A percentile compares a stretch with the other conserved stretches of the same genome.
phyloP scores from a whole-genome alignment of 2,329 filamentous ascomycete genomes.

The Blumeria graminis region DNA sequence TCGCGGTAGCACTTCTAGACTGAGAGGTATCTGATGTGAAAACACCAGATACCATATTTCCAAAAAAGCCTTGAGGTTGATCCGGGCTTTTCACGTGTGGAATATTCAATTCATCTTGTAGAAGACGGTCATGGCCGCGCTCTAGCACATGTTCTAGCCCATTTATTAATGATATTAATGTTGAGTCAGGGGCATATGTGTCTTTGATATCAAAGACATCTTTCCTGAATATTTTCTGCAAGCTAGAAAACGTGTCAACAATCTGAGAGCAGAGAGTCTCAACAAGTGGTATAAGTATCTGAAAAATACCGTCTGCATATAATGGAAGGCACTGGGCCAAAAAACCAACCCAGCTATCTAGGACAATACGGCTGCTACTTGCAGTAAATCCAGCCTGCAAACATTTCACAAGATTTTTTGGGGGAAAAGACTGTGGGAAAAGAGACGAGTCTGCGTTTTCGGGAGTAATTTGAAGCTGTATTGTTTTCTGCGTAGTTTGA shows the following conservation, averaged over 20 bases:
- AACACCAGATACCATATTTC: conserved; percentile 80
- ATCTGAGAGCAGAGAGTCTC: conserved; percentile 73
- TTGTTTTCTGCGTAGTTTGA: conserved; percentile 16
- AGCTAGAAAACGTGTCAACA: conserved; percentile 40
- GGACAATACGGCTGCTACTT: conserved; percentile 42
- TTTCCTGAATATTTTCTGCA: conserved; percentile 39
- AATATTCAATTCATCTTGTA: conserved; percentile 48
- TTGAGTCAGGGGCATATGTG: conserved; percentile 36
- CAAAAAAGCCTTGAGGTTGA: conserved; percentile 69
- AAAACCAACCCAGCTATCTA: conserved; percentile 84
- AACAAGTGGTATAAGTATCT: conserved; percentile 72
- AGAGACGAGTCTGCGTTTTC: conserved; percentile 20
- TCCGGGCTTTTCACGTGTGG: conserved; percentile 54
- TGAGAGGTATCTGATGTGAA: conserved; percentile 59
- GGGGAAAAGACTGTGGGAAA: conserved; percentile 27
- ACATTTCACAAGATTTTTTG: conserved; percentile 54
- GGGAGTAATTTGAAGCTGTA: conserved; percentile 19
- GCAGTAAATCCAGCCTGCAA: conserved; percentile 63
- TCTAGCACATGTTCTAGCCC: conserved; percentile 80
- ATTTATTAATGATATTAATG: conserved; percentile 67
- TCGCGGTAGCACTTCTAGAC: conserved; percentile 64
- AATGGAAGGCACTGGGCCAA: conserved; percentile 62
- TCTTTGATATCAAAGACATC: conserved; percentile 11
- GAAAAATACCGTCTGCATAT: conserved; percentile 66
- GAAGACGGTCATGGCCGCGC: conserved; percentile 58